Evolutionary conservation across 2,329 filamentous ascomycete species (phyloP), one percentile per base, ranked within the genome.

Genomic region (Diaporthe australafricana): DNA sequence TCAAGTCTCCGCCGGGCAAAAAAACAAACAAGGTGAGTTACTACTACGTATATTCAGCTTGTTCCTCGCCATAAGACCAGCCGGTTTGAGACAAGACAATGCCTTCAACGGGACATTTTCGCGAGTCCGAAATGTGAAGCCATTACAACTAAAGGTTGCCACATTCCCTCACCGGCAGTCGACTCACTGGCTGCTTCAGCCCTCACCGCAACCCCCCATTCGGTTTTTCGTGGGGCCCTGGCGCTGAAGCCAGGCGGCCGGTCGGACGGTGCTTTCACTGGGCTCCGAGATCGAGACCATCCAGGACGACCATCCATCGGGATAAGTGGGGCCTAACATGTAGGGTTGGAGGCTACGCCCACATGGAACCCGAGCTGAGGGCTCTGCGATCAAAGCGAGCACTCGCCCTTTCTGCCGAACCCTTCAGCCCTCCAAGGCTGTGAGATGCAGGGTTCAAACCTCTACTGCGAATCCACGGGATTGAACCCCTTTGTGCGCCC

Each of bases 401-500:
- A 11, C 60, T 48, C 57, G 35, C 11, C n/a, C 32, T 35, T n/a
- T 63, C 57, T 63, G 57, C 57, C 42, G 57, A 40, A 38, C 9
- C 11, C 5, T 22, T 48, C 42, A 63, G 60, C 60, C 60, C 60
- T 63, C 60, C 60, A 17, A 42, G 60, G 60, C 60, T 63, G 60
- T 12, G 5, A 25, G n/a, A 35, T 47, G 38, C 42, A 48, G 20
- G 12, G 47, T 48, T 2, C 5, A 5, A 35, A 20, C 16, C 60
- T 38, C 60, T 42, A 63, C 60, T 48, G 42, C 27, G 7, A 9
- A 32, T 5, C 60, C 32, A 63, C 60, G 60, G 60, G 60, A 20
- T 35, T 63, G 42, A 48, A 63, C 42, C 60, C 60, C 35, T 35
- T 4, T 9, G 38, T 16, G 38, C 38, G 38, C 14, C 14, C 11